Evolutionary conservation across 805 yeast species (phyloP).

Genomic region (Saturnispora serradocipensis): DNA sequence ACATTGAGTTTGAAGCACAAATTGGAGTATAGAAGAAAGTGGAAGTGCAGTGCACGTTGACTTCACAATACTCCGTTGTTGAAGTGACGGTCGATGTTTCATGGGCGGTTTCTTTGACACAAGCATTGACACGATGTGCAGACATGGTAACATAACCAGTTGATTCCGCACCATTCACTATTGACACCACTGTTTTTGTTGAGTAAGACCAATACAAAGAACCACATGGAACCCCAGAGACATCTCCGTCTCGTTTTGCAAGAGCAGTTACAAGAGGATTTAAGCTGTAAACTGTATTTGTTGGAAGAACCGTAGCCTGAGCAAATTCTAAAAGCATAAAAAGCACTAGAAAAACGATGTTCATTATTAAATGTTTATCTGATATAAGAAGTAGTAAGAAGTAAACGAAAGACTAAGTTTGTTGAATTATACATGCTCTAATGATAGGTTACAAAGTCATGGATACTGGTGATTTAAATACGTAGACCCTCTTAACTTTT

Average conservation of each 20-base stretch:
- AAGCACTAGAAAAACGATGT: not conserved
- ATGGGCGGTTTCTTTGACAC: not conserved
- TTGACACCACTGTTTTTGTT: not conserved
- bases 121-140: not conserved
- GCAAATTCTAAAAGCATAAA: not conserved
- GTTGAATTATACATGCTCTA: not conserved
- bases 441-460: not conserved
- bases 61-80: constrained; percentile 12
- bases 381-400: too few species aligned
- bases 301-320: not conserved
- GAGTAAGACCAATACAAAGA: constrained; percentile 1
- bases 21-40: constrained; percentile 11
- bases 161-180: not conserved
- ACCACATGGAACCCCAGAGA: not conserved
- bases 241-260: not conserved
- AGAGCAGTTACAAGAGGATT: not conserved
- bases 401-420: not conserved
- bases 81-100: constrained; percentile 6
- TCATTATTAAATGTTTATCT: not conserved
- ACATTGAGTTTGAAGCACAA: constrained; percentile 5
- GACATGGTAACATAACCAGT: not conserved
- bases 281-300: not conserved
- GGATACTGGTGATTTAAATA: not conserved
- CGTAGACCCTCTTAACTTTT: not conserved
- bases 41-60: constrained; percentile 11